These are phyloP conservation scores for Rhodamnia argentea DNA, from an alignment of 345 rosid species.

Conservation along the genomic window DNA sequence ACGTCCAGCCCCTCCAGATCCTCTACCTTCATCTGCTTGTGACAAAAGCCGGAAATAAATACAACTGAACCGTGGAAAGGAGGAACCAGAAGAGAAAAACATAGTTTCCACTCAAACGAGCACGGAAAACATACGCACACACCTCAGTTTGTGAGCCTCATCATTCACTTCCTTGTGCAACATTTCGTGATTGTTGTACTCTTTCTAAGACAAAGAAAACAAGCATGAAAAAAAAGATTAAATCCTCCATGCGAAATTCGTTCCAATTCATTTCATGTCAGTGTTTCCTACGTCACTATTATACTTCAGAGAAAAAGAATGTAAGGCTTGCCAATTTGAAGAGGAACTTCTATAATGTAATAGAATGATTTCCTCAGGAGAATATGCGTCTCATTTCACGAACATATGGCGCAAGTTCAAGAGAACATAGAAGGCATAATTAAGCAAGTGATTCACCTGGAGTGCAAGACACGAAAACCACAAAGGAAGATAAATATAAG, in stretches of 20 bases:
- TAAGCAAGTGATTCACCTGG: not conserved
- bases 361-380: not conserved
- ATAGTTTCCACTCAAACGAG: not conserved
- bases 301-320: not conserved
- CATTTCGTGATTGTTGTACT: not conserved
- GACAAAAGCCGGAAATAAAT: not conserved
- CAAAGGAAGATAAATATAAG: not conserved
- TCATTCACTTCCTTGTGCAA: not conserved
- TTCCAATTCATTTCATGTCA: not conserved
- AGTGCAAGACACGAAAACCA: not conserved
- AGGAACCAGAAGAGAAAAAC: not conserved
- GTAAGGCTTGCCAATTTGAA: not conserved
- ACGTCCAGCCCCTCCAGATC: constrained; percentile 8
- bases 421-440: not conserved
- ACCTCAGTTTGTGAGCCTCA: not conserved
- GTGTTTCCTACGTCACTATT: not conserved
- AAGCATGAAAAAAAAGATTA: not conserved
- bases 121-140: not conserved
- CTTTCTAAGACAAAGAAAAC: no score
- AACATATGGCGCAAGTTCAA: not conserved
- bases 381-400: not conserved
- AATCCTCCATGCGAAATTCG: not conserved
- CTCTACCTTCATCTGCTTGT: constrained; percentile 17
- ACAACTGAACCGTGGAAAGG: not conserved
- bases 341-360: not conserved